phyloP scores from a whole-genome alignment of 2,329 filamentous ascomycete genomes.

The Verticillium nubilum region DNA sequence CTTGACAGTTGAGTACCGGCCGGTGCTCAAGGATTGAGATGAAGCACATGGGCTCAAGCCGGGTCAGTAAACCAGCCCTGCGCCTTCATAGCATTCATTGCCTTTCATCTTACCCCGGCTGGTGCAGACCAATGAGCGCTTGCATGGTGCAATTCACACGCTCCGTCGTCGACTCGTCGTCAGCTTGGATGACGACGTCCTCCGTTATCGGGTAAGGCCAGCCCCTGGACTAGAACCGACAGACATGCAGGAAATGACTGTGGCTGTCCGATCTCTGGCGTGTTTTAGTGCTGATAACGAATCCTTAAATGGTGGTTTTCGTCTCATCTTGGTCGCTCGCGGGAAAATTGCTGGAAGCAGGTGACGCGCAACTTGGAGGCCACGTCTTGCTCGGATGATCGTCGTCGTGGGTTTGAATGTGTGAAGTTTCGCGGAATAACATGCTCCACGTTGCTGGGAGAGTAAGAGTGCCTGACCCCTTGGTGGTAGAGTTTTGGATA shows the following conservation, averaged over 20 bases:
- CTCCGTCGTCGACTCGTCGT: neutral
- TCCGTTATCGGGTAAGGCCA: neutral
- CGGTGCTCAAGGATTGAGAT: neutral
- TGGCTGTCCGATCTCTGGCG: too few species aligned
- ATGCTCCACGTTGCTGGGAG: too few species aligned
- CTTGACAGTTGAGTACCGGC: neutral
- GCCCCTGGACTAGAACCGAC: neutral
- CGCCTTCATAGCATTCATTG: neutral
- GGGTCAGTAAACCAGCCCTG: neutral
- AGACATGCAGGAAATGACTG: neutral
- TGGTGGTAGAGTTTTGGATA: too few species aligned
- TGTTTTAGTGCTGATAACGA: too few species aligned
- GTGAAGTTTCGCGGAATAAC: too few species aligned
- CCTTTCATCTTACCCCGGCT: neutral
- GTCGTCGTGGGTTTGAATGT: too few species aligned
- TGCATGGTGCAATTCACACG: neutral
- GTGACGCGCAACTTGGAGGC: too few species aligned
- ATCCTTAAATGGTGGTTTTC: neutral
- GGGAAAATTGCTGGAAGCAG: too few species aligned
- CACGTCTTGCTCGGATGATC: too few species aligned
- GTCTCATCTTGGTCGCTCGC: neutral
- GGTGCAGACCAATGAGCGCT: neutral
- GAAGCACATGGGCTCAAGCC: neutral
- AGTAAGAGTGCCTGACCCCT: too few species aligned
- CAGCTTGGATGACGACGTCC: neutral